Conservation (phyloP, 2,329 filamentous ascomycete species). For the Xylariaceae sp. region DNA sequence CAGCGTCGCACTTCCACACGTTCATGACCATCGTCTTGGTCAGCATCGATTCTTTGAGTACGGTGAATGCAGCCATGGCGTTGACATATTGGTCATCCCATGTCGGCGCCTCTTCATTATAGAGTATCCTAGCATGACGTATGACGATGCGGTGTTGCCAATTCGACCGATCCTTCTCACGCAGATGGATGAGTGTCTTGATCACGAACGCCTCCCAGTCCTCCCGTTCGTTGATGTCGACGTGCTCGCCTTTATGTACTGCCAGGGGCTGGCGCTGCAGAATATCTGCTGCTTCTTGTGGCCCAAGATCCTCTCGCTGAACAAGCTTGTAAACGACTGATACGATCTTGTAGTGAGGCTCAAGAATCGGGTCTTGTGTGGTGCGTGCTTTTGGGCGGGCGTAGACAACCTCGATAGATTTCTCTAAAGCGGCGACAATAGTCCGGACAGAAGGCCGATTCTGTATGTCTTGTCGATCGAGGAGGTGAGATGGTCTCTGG, state of each 20-base stretch:
- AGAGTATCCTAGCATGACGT: slow-evolving; percentile 59
- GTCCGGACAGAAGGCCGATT: slow-evolving; percentile 34
- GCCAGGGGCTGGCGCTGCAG: slow-evolving; percentile 54
- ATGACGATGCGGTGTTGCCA: slow-evolving; percentile 93
- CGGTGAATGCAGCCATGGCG: slow-evolving; percentile 73
- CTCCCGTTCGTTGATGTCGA: slow-evolving; percentile 53
- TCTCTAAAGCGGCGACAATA: slow-evolving; percentile 47
- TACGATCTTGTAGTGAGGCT: slow-evolving; percentile 89
- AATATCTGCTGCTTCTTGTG: slow-evolving; percentile 47
- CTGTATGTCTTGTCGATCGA: slow-evolving; percentile 39
- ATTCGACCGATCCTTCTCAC: slow-evolving; percentile 80
- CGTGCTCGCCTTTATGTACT: slow-evolving; percentile 43
- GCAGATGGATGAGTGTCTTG: slow-evolving; percentile 45
- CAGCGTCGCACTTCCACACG: slow-evolving; percentile 90
- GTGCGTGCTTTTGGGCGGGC: slow-evolving; percentile 50
- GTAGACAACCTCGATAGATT: slow-evolving; percentile 45
- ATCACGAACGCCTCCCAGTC: slow-evolving; percentile 56
- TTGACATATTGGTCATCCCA: slow-evolving; percentile 47
- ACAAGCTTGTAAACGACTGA: slow-evolving; percentile 81
- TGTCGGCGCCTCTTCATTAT: slow-evolving; percentile 40
- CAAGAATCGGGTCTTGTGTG: slow-evolving; percentile 72
- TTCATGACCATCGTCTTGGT: slow-evolving; percentile 94
- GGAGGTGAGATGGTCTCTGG: slow-evolving; percentile 39
- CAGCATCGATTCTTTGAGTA: slow-evolving; percentile 70
- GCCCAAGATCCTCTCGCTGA: slow-evolving; percentile 41